These are phyloP conservation scores for Heterobasidion irregulare DNA, from an alignment of 1,284 basidiomycete species.

Conservation along the genomic window DNA sequence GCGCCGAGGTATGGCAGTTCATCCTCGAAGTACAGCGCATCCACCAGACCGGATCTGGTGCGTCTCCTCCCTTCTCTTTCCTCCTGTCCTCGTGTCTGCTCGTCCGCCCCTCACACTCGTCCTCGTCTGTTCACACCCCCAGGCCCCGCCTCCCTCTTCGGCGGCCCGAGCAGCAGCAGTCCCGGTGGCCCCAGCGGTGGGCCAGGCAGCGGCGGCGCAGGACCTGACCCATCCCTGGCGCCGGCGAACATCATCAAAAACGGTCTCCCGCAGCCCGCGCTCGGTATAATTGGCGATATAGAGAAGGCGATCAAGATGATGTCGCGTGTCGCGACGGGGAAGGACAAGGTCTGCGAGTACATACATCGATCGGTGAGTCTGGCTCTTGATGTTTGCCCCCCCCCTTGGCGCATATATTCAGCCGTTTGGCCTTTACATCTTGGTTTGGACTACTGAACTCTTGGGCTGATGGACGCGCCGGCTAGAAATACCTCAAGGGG, in stretches of 20 bases:
- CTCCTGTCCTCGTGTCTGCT: neutral
- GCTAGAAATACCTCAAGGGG: slow-evolving; percentile 81
- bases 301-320: slow-evolving; percentile 69
- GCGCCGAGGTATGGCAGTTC: slow-evolving; percentile 96
- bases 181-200: no score
- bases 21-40: slow-evolving; percentile 86
- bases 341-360: slow-evolving; percentile 78
- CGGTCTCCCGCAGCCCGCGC: slow-evolving; percentile 61
- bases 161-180: no score
- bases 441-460: neutral
- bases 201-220: slow-evolving; percentile 21
- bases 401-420: neutral
- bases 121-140: slow-evolving; percentile 42
- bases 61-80: slow-evolving; percentile 9
- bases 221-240: slow-evolving; percentile 54
- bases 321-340: slow-evolving; percentile 55
- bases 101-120: neutral
- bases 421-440: no score
- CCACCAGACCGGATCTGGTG: slow-evolving; percentile 50
- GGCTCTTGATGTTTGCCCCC: neutral
- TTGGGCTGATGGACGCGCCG: neutral
- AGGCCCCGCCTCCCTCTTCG: no score
- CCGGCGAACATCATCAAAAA: slow-evolving; percentile 50
- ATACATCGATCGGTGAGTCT: slow-evolving; percentile 63
- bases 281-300: slow-evolving; percentile 70